Conservation (phyloP, 139 green algal species). For the Parachlorella kessleri region DNA sequence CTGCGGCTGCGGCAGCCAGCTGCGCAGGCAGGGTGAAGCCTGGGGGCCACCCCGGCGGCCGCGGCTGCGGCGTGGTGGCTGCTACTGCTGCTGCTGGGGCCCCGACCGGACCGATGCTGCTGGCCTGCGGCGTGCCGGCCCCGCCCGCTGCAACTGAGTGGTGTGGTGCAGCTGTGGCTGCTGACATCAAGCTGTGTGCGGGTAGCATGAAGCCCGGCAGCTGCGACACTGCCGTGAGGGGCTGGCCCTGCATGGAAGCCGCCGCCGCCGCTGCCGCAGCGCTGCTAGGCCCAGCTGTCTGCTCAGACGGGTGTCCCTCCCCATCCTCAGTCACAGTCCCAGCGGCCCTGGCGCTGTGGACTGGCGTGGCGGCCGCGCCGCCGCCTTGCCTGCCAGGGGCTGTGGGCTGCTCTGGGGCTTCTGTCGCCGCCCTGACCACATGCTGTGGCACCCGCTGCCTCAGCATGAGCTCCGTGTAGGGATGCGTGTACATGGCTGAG, state of each 20-base stretch:
- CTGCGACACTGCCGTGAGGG: too few relatives aligned
- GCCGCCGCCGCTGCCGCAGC: not conserved
- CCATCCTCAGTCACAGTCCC: too few relatives aligned
- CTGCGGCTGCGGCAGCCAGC: not conserved
- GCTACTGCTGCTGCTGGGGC: not conserved
- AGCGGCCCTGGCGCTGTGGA: too few relatives aligned
- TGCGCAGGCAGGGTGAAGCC: not conserved
- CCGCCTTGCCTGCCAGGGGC: constrained; percentile 1
- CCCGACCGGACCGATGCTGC: not conserved
- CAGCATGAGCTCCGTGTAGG: constrained; percentile 62
- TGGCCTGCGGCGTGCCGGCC: too few relatives aligned
- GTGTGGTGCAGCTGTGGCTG: too few relatives aligned
- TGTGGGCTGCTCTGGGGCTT: constrained; percentile 7
- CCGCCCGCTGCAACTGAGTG: too few relatives aligned
- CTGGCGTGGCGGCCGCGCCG: not conserved
- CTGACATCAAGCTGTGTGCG: too few relatives aligned
- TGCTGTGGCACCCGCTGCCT: constrained; percentile 29
- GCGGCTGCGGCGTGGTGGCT: too few relatives aligned
- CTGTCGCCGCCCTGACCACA: not conserved
- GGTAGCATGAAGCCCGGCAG: too few relatives aligned
- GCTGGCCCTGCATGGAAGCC: constrained; percentile 9
- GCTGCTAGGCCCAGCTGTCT: not conserved
- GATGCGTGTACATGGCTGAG: constrained; percentile 55
- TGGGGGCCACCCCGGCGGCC: too few relatives aligned
- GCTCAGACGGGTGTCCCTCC: too few relatives aligned